Evolutionary conservation across 1,284 basidiomycete genomes (phyloP).

Genomic region (Ganoderma resinaceum): DNA sequence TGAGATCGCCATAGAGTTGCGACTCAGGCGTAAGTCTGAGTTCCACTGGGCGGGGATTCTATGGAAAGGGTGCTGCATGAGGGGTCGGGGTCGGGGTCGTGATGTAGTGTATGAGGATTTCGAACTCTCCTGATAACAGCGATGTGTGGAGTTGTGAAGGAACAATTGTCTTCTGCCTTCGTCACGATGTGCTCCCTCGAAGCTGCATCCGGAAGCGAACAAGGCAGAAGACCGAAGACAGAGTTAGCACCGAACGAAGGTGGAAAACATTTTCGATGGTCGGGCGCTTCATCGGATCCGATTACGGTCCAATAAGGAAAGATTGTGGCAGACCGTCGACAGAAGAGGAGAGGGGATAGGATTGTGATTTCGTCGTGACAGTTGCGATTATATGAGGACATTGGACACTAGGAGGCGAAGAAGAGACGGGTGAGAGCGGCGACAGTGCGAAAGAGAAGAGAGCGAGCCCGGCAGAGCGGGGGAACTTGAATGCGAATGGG

Average conservation of each 20-base stretch:
- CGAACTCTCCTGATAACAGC: not conserved
- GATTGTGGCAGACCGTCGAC: not conserved
- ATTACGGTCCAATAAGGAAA: not conserved
- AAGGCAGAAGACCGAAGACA: not conserved
- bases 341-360: not conserved
- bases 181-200: not conserved
- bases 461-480: not conserved
- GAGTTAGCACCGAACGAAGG: not conserved
- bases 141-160: not conserved
- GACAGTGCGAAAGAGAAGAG: not conserved
- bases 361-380: not conserved
- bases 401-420: not conserved
- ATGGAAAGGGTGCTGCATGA: not conserved
- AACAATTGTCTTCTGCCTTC: not conserved
- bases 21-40: not conserved
- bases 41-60: not conserved
- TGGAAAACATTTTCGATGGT: not conserved
- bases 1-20: not conserved
- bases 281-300: not conserved
- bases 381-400: no score
- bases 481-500: not conserved
- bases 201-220: not conserved
- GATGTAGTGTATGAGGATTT: not conserved
- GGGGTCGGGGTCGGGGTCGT: not conserved
- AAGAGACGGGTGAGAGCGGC: not conserved